These are phyloP conservation scores for Lactifluus piperatus DNA, from an alignment of 768 basidiomycete genomes.

Conservation along the genomic window DNA sequence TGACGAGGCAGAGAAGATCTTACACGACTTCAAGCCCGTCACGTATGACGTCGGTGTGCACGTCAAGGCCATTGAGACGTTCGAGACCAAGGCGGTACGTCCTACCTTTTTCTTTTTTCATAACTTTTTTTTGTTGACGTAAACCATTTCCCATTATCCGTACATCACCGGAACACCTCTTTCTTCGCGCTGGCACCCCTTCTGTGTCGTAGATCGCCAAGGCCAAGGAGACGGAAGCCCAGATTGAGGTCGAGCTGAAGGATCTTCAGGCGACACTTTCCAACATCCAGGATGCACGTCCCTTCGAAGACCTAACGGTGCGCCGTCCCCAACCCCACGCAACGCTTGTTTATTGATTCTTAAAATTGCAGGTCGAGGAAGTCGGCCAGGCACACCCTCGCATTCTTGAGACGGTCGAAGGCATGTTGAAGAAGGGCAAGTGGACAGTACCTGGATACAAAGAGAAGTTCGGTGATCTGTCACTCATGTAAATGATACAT, in stretches of 20 bases:
- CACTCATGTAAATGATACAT: conserved; percentile 57
- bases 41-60: conserved; percentile 87
- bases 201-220: conserved; percentile 55
- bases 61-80: conserved; percentile 92
- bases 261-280: conserved; percentile 88
- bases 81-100: conserved; percentile 91
- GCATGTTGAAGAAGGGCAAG: conserved; percentile 95
- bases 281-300: conserved; percentile 95
- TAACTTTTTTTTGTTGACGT: background rate
- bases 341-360: background rate
- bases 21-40: conserved; percentile 87
- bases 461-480: conserved; percentile 95
- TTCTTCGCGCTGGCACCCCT: background rate
- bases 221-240: conserved; percentile 80
- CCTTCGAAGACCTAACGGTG: conserved; percentile 95
- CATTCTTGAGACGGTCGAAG: conserved; percentile 83
- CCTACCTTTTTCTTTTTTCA: conserved; percentile 12
- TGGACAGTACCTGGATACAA: conserved; percentile 96
- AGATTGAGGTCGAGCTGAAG: conserved; percentile 86
- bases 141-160: background rate
- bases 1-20: conserved; percentile 84
- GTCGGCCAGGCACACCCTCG: conserved; percentile 90
- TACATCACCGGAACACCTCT: background rate
- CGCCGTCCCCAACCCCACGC: conserved; percentile 25
- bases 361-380: conserved; percentile 59